A percentile compares a stretch with the other conserved stretches of the same genome.
phyloP scores from a whole-genome alignment of 495 filamentous ascomycete genomes.

The Daldinia loculata region DNA sequence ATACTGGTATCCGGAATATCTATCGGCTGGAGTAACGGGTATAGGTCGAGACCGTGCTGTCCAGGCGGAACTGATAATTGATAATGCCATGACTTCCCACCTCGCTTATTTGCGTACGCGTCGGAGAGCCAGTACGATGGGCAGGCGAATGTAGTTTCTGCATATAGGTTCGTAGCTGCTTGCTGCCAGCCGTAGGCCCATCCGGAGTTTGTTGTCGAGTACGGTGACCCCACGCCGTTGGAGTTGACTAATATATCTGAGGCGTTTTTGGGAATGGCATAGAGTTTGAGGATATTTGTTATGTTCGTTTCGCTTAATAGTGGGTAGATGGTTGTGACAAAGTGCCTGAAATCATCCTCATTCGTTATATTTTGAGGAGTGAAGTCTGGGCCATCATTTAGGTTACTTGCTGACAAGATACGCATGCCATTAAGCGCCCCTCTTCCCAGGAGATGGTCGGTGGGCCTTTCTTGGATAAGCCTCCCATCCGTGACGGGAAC shows the following conservation, averaged over 20 bases:
- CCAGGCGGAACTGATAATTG: conserved; percentile 66
- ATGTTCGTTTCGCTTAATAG: conserved; percentile 57
- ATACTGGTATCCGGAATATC: conserved; percentile 18
- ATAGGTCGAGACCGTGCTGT: conserved; percentile 63
- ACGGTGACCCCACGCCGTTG: conserved; percentile 43
- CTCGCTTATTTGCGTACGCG: conserved; percentile 53
- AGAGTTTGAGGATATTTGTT: conserved; percentile 55
- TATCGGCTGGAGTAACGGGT: conserved; percentile 30
- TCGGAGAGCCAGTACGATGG: conserved; percentile 69
- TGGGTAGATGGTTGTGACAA: conserved; percentile 59
- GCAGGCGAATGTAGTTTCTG: conserved; percentile 68
- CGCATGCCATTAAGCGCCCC: conserved; percentile 50
- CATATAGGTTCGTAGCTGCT: conserved; percentile 59
- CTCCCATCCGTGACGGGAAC: conserved; percentile 48
- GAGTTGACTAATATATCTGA: conserved; percentile 37
- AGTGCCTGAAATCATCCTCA: conserved; percentile 53
- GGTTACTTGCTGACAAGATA: conserved; percentile 37
- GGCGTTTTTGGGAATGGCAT: conserved; percentile 48
- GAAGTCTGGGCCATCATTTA: conserved; percentile 53
- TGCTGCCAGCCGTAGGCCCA: conserved; percentile 47
- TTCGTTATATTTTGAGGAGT: conserved; percentile 62
- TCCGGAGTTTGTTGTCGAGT: conserved; percentile 44
- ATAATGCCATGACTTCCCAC: conserved; percentile 59
- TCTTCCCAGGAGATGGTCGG: conserved; percentile 59
- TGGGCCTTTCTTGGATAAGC: conserved; percentile 15